Conservation (phyloP, 768 basidiomycete genomes). For the Suillus variegatus region DNA sequence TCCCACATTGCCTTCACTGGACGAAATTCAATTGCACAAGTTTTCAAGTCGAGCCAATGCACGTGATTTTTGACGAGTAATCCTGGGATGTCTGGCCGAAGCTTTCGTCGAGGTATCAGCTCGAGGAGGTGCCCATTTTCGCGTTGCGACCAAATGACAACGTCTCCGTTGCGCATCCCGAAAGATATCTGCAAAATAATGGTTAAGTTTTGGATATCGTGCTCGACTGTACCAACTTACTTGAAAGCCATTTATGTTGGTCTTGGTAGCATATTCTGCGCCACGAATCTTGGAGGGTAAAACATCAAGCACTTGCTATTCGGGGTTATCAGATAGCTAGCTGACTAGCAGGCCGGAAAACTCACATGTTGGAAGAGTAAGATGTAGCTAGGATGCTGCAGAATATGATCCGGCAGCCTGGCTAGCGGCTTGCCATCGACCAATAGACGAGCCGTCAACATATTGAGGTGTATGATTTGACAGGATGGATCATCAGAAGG, state of each 20-base stretch:
- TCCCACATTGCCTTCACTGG: conserved; percentile 17
- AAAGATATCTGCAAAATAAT: background rate
- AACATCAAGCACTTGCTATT: conserved; percentile 32
- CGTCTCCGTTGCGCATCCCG: background rate
- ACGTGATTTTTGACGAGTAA: conserved; percentile 17
- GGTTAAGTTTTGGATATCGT: background rate
- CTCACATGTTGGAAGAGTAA: conserved; percentile 39
- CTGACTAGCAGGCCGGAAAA: conserved; percentile 1
- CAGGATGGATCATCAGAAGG: conserved; percentile 9
- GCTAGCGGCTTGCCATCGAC: conserved; percentile 42
- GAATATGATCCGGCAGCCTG: conserved; percentile 37
- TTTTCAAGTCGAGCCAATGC: conserved; percentile 24
- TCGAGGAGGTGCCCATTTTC: conserved; percentile 12
- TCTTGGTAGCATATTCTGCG: conserved; percentile 35
- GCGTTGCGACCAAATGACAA: conserved; percentile 6
- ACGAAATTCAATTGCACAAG: conserved; percentile 20
- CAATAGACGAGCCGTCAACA: conserved; percentile 43
- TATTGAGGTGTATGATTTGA: conserved; percentile 42
- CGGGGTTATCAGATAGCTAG: background rate
- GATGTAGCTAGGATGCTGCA: conserved; percentile 33
- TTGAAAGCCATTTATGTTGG: conserved; percentile 20
- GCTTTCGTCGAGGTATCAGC: conserved; percentile 16
- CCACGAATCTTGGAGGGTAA: conserved; percentile 35
- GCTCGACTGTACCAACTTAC: conserved; percentile 12
- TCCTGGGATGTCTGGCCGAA: conserved; percentile 20